A percentile compares a stretch with the other conserved stretches of the same genome.
Evolutionary conservation across 2,329 filamentous ascomycete genomes (phyloP).

Genomic region (Botrytis deweyae): DNA sequence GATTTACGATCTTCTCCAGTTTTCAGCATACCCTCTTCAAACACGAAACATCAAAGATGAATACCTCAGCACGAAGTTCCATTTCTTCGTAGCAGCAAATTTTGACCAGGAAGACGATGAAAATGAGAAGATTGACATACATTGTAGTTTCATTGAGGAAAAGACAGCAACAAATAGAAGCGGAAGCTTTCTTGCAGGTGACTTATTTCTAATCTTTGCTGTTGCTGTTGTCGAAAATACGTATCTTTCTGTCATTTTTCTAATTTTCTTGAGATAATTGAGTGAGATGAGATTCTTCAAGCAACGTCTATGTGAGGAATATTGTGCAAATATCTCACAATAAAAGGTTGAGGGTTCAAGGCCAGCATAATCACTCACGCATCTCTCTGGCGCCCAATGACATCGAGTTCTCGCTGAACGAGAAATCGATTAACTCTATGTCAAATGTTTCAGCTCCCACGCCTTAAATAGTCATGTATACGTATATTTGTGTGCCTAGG

Average conservation of each 20-base stretch:
- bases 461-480: background rate
- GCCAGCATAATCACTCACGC: fast-evolving
- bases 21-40: fast-evolving
- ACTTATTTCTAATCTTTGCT: background rate
- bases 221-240: background rate
- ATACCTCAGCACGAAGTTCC: background rate
- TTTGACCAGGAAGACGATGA: background rate
- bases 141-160: fast-evolving
- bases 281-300: fast-evolving
- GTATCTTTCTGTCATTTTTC: background rate
- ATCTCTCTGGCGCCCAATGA: too few species aligned
- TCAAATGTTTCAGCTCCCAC: fast-evolving
- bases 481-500: too few species aligned
- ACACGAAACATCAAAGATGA: background rate
- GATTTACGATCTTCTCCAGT: background rate
- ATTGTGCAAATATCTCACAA: fast-evolving
- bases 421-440: background rate
- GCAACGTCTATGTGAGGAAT: fast-evolving
- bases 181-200: fast-evolving
- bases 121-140: background rate
- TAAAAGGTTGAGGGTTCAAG: fast-evolving
- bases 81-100: background rate
- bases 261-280: fast-evolving
- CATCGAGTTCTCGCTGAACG: too few species aligned
- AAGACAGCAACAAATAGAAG: fast-evolving